Evolutionary conservation across 495 filamentous ascomycete species (phyloP), one percentile per base, ranked within the genome.

Genomic region (Tuber calosporum): DNA sequence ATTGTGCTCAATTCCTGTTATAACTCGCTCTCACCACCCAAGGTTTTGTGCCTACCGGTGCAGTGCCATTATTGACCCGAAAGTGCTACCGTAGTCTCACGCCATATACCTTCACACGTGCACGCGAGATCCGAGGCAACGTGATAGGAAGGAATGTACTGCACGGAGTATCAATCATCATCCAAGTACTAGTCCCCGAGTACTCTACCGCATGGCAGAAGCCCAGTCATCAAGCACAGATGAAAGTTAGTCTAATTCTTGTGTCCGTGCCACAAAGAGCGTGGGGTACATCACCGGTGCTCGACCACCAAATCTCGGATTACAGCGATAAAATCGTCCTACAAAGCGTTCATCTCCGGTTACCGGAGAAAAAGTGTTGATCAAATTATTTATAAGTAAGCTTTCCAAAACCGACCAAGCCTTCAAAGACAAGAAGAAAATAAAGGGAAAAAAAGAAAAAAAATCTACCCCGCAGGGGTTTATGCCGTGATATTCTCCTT

Each of bases 341-440:
- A 11, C 39, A 38, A 6, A 2, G 5, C 7, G 34, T 30, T 11
- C 13, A 17, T 30, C 1, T 13, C 26, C 53, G 13, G 53, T 19
- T 62, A 34, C 53, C 53, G 53, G 53, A 5, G 53, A 62, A 58
- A 58, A 19, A 15, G 26, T 34, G 26, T 62, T 34, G 26, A 62
- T 34, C 53, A 34, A 62, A n/a, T n/a, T n/a, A n/a, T 34, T 62
- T 15, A 3, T 22, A 48, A 73, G 74, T 77, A 77, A 77, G 76
- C 76, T 67, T 77, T 77, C 74, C 26, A 77, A 77, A 78, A 73
- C 34, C 70, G 48, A 78, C 70, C 70, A 73, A 70, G 74, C 39
- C 39, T 11, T 38, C n/a, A n/a, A 71, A 68, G 48, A 17, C 38
- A 53, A 42, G 22, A 36, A 20, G n/a, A 70, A 41, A 68, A 36